Base-by-base conservation (phyloP, 192 early-diverging fungal genomes). In the Backusella psychrophila region DNA sequence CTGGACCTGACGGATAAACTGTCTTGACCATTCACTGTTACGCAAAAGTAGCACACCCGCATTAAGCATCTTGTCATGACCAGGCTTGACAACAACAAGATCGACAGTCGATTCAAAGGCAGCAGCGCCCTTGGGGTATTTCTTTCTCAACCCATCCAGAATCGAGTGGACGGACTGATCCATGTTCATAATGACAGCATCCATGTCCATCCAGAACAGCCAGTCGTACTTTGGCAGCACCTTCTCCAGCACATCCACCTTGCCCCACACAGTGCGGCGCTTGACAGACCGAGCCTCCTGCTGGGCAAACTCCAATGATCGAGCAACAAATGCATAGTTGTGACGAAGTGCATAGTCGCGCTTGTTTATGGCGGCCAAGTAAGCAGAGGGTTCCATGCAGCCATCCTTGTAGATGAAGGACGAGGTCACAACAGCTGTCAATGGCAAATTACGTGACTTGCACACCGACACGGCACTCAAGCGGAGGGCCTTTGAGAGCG, bases 201-300 rank as follows among this genome's bases (percentile, higher is more conserved):
- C 89, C 87, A 90, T 90, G 71, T 90, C 89, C 78, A 90, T 77
- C 89, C 89, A 90, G 66, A 90, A 85, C 34, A 90, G 14, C 89
- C 89, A 90, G 19, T 90, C 85, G 73, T 90, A 90, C 26, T 88
- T 82, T 1, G 89, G 89, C 5, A 90, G 63, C 1, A 84, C 78
- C 73, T 88, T 90, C 70, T 90, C 86, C 8, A 90, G 76, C 0
- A 77, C 85, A 39, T 87, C 85, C 52, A 90, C 80, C 53, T 90
- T 90, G 66, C 89, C 89, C 89, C 89, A 90, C 11, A 90, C 89
- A n/a, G 85, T 68, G 42, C 79, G 80, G 36, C 89, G 87, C 15
- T 0, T 49, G n/a, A 81, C 78, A 19, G 29, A 46, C 26, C 80
- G 80, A 31, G 76, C 38, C 11, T 75, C 75, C 74, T 90, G 86